Conservation (phyloP, 352 stramenopile genomes). For the Aphanomyces stellatus region DNA sequence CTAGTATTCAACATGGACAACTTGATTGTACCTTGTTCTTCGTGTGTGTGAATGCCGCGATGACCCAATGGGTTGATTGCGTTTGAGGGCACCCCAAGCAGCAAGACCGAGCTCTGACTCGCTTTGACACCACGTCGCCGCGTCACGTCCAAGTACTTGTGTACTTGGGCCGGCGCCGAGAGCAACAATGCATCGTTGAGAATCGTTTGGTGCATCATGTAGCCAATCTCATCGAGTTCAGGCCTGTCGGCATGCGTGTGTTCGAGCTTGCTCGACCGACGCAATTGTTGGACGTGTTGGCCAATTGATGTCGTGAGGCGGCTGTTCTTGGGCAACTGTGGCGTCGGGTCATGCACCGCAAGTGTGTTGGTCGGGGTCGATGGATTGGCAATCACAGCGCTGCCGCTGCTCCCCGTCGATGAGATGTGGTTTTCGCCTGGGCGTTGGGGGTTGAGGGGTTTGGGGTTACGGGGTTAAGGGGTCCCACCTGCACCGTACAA, state of each 20-base stretch:
- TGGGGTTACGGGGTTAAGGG: no score
- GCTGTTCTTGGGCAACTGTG: no score
- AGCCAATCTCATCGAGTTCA: constrained; percentile 8
- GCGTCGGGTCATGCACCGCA: no score
- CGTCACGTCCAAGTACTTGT: not conserved
- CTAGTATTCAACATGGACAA: no score
- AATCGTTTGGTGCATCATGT: constrained; percentile 16
- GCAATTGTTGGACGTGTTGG: not conserved
- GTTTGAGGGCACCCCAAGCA: constrained; percentile 3
- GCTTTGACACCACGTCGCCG: not conserved
- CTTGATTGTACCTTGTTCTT: constrained; percentile 2
- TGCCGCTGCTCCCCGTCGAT: no score
- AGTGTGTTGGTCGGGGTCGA: no score
- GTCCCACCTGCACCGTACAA: not conserved
- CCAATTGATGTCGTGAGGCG: no score
- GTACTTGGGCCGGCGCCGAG: not conserved
- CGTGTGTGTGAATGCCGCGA: constrained; percentile 9
- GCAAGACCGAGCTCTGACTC: not conserved
- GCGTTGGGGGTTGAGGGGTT: no score
- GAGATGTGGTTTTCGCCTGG: no score
- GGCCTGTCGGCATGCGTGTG: not conserved
- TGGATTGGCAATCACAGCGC: no score
- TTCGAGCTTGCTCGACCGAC: not conserved
- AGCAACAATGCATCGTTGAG: constrained; percentile 12
- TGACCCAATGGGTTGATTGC: not conserved